phyloP scores from a whole-genome alignment of 129 eudicot species.

The Heracleum sosnowskyi region DNA sequence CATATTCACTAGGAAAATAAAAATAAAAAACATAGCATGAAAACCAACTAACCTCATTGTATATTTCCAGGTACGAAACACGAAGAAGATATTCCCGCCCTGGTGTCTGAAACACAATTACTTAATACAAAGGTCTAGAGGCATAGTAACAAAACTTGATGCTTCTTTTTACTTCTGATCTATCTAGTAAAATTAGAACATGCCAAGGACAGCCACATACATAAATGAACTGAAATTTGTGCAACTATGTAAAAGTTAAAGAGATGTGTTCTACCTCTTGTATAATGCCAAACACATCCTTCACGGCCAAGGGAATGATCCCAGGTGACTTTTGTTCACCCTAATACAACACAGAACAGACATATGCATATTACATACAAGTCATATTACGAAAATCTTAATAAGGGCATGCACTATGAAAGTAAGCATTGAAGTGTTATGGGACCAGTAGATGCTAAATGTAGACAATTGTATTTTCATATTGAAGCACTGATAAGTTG shows the following conservation, averaged over 20 bases:
- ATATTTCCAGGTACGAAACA: constrained; percentile 84
- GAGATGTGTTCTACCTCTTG: constrained; percentile 57
- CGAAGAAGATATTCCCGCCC: constrained; percentile 86
- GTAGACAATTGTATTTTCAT: neutral
- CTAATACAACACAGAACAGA: constrained; percentile 27
- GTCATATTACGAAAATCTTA: constrained; percentile 7
- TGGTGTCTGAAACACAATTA: constrained; percentile 63
- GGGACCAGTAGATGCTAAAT: neutral
- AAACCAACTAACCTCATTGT: constrained; percentile 64
- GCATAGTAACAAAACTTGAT: neutral
- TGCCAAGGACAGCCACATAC: neutral
- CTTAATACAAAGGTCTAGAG: neutral
- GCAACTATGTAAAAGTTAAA: neutral
- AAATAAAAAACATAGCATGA: neutral
- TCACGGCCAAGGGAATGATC: constrained; percentile 83
- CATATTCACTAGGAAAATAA: neutral
- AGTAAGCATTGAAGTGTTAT: neutral
- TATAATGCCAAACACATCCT: constrained; percentile 82
- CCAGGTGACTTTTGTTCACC: constrained; percentile 97
- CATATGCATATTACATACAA: constrained; percentile 8
- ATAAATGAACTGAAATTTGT: neutral
- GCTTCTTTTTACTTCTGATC: neutral
- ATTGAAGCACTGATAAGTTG: no score
- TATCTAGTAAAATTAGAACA: neutral
- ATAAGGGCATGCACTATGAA: constrained; percentile 3